Evolutionary conservation across 1,284 basidiomycete genomes (phyloP).

Genomic region (Clitocybe nebularis): DNA sequence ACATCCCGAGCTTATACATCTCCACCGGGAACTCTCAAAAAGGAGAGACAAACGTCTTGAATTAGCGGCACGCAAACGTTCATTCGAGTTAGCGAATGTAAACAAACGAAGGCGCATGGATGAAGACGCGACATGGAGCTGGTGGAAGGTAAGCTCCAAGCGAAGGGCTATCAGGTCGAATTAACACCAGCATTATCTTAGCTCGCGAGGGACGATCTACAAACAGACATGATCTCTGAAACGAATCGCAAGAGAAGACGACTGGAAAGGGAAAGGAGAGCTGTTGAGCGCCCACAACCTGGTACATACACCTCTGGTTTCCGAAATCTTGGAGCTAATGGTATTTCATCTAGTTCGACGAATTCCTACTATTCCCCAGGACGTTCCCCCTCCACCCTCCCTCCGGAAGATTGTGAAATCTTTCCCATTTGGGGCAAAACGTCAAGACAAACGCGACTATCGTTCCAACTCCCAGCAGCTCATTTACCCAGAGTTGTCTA

Average conservation of each 20-base stretch:
- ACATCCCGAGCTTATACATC: slow-evolving; percentile 80
- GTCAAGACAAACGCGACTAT: slow-evolving; percentile 22
- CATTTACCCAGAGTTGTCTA: slow-evolving; percentile 52
- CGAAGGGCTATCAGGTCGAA: neutral
- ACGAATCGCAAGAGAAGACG: slow-evolving; percentile 76
- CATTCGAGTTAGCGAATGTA: slow-evolving; percentile 58
- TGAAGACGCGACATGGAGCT: slow-evolving; percentile 68
- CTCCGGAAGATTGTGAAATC: slow-evolving; percentile 47
- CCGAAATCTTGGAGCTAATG: slow-evolving; percentile 12
- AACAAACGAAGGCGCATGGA: slow-evolving; percentile 54
- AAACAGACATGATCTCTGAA: slow-evolving; percentile 80
- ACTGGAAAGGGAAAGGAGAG: slow-evolving; percentile 77
- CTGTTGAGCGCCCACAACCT: slow-evolving; percentile 69
- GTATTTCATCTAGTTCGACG: slow-evolving; percentile 36
- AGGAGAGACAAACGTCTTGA: slow-evolving; percentile 72
- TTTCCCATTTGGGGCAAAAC: slow-evolving; percentile 28
- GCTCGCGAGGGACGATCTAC: slow-evolving; percentile 69
- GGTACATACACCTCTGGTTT: slow-evolving; percentile 33
- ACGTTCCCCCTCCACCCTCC: slow-evolving; percentile 40
- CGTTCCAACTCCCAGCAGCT: slow-evolving; percentile 19
- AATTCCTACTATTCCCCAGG: slow-evolving; percentile 41
- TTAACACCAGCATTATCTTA: slow-evolving; percentile 23
- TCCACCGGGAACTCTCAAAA: slow-evolving; percentile 70
- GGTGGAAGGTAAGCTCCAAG: slow-evolving; percentile 60
- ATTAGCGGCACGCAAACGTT: slow-evolving; percentile 65